Evolutionary conservation across 2,329 filamentous ascomycete genomes (phyloP).

Genomic region (Penicillium verrucosum): DNA sequence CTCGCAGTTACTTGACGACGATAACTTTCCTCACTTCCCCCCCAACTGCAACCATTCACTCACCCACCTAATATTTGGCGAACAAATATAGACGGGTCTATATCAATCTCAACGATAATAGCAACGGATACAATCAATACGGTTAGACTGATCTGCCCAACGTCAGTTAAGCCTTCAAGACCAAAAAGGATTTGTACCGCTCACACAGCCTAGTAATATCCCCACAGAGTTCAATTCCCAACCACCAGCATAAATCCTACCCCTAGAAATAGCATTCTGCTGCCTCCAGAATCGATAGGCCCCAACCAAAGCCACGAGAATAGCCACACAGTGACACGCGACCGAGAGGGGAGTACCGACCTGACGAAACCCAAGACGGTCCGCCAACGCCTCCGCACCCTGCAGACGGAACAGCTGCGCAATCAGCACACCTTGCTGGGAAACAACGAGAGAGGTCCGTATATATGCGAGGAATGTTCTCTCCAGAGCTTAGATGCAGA

Average conservation of each 20-base stretch:
- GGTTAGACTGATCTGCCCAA: slow-evolving; percentile 15
- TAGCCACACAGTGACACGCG: slow-evolving; percentile 50
- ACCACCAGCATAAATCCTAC: slow-evolving; percentile 57
- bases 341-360: slow-evolving; percentile 59
- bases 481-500: slow-evolving; percentile 58
- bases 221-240: slow-evolving; percentile 57
- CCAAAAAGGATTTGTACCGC: slow-evolving; percentile 23
- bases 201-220: slow-evolving; percentile 48
- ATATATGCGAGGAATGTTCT: slow-evolving; percentile 72
- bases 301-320: slow-evolving; percentile 53
- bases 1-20: no score
- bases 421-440: slow-evolving; percentile 63
- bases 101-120: slow-evolving; percentile 19
- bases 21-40: no score
- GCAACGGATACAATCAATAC: slow-evolving; percentile 19
- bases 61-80: background rate
- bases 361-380: slow-evolving; percentile 56
- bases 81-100: background rate
- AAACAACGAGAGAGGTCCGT: slow-evolving; percentile 65
- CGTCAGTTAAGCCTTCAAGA: background rate
- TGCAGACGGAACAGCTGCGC: slow-evolving; percentile 66
- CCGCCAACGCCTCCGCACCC: slow-evolving; percentile 39
- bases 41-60: background rate
- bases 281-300: slow-evolving; percentile 59
- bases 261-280: slow-evolving; percentile 57